These are phyloP conservation scores for Jasminum sambac DNA, from an alignment of 257 asterid species.

Conservation along the genomic window DNA sequence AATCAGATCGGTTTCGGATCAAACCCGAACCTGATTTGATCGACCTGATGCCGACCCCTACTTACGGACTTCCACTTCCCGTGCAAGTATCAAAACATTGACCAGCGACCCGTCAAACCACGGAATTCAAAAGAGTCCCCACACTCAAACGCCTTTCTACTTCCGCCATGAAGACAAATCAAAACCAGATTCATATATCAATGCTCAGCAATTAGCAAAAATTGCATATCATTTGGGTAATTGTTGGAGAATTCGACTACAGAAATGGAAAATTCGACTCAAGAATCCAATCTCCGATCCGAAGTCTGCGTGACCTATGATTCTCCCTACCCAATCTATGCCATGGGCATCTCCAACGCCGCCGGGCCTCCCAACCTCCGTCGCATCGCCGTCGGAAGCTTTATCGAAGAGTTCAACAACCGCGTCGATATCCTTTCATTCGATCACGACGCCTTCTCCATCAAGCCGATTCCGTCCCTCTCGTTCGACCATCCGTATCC, in stretches of 20 bases:
- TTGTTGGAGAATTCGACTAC: background rate
- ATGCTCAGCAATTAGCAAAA: background rate
- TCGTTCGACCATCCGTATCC: slow-evolving; percentile 88
- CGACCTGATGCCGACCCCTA: no score
- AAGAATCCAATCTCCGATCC: slow-evolving; percentile 41
- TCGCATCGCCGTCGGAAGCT: slow-evolving; percentile 71
- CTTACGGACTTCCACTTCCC: no score
- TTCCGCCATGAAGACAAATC: background rate
- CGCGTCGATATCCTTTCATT: slow-evolving; percentile 76
- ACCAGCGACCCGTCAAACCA: background rate
- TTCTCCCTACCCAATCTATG: slow-evolving; percentile 62
- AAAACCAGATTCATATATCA: background rate
- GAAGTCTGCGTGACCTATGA: slow-evolving; percentile 55
- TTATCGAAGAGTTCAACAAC: slow-evolving; percentile 68
- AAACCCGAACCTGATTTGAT: no score
- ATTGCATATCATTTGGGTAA: background rate
- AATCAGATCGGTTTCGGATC: no score
- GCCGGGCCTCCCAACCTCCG: slow-evolving; percentile 54
- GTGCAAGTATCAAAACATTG: background rate
- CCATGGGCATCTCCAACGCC: slow-evolving; percentile 41
- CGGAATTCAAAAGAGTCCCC: background rate
- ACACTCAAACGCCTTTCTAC: background rate
- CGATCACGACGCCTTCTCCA: slow-evolving; percentile 55
- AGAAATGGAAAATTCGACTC: slow-evolving; percentile 50
- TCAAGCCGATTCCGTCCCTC: slow-evolving; percentile 53